phyloP scores from a whole-genome alignment of 2,329 filamentous ascomycete genomes.

The Pseudopyrenochaeta lycopersici region DNA sequence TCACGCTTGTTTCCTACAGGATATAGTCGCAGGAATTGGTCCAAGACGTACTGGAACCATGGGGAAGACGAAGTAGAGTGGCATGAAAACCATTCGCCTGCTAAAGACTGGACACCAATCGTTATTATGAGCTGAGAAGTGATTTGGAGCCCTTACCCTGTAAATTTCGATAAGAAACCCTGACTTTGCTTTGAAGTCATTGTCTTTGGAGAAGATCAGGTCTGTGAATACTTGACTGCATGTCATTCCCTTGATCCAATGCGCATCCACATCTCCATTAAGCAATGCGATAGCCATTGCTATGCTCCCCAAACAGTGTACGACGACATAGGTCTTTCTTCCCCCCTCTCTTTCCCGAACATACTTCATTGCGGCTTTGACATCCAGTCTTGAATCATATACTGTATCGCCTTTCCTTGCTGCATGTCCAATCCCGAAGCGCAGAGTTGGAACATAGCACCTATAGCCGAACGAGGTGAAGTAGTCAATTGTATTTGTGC shows the following conservation, averaged over 20 bases:
- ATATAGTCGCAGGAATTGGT: constrained; percentile 65
- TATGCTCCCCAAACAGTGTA: constrained; percentile 72
- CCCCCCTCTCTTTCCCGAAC: constrained; percentile 54
- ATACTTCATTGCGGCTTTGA: constrained; percentile 64
- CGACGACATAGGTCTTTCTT: constrained; percentile 63
- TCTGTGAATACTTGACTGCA: constrained; percentile 72
- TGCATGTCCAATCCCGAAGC: constrained; percentile 64
- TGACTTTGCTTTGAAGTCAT: constrained; percentile 61
- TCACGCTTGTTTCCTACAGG: constrained; percentile 62
- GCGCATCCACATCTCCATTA: constrained; percentile 66
- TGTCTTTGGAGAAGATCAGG: constrained; percentile 65
- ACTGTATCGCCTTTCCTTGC: constrained; percentile 66
- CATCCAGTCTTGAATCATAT: constrained; percentile 67
- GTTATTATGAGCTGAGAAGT: background rate
- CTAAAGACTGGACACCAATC: background rate
- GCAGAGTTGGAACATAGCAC: constrained; percentile 66
- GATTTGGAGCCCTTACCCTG: constrained; percentile 4
- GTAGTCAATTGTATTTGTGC: constrained; percentile 71
- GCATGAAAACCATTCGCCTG: constrained; percentile 20
- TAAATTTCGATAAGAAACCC: constrained; percentile 12
- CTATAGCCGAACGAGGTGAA: constrained; percentile 68
- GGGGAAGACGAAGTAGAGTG: constrained; percentile 7
- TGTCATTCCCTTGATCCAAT: constrained; percentile 67
- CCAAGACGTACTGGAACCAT: constrained; percentile 20
- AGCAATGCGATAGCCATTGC: constrained; percentile 67